These are phyloP conservation scores for Hylodesmum podocarpum DNA, from an alignment of 306 rosid genomes.

Conservation along the genomic window DNA sequence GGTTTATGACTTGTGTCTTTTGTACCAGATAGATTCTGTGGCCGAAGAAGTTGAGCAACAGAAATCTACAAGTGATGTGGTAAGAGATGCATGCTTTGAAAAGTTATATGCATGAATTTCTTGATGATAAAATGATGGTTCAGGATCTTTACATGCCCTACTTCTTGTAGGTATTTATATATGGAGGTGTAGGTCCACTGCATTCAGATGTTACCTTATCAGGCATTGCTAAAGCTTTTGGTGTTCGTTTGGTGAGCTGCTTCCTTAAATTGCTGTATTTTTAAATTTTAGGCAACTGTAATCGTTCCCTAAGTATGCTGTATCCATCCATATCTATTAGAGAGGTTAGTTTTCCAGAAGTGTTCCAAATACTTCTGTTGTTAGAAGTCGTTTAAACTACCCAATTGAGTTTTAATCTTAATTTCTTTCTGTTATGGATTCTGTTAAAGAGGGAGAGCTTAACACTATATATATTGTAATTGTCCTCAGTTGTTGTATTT, in stretches of 20 bases:
- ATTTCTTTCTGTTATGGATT: background rate
- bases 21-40: conserved; percentile 83
- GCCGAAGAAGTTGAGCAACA: conserved; percentile 84
- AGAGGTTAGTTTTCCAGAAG: background rate
- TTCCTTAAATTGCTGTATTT: conserved; percentile 28
- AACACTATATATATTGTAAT: background rate
- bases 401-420: background rate
- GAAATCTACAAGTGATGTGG: conserved; percentile 74
- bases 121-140: conserved; percentile 13
- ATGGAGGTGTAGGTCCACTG: conserved; percentile 95
- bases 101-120: conserved; percentile 24
- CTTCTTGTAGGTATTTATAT: conserved; percentile 70
- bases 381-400: background rate
- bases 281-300: background rate
- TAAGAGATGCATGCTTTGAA: conserved; percentile 28
- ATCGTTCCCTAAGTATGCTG: conserved; percentile 11
- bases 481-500: background rate
- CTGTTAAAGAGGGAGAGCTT: background rate
- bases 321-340: background rate
- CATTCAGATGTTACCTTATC: conserved; percentile 88
- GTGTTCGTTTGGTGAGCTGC: conserved; percentile 82
- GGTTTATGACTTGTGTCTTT: conserved; percentile 22
- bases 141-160: conserved; percentile 25
- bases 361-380: background rate
- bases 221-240: conserved; percentile 93